Evolutionary conservation across 2,329 filamentous ascomycete genomes (phyloP), one percentile per base, ranked within the genome.

Genomic region (Cordyceps javanica): DNA sequence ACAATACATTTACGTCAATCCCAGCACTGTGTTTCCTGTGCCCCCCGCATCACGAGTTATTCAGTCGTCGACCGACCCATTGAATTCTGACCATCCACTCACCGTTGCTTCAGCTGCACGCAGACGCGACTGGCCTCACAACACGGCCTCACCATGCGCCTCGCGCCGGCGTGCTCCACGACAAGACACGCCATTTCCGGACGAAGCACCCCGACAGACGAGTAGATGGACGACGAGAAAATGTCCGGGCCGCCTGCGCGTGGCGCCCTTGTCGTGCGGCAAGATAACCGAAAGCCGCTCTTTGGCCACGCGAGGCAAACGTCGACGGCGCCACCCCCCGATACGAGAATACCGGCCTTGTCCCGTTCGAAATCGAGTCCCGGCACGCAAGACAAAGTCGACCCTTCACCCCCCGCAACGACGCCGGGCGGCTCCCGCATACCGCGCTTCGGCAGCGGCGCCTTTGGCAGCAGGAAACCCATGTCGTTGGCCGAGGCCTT

Each of bases 401-500:
- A 28, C 60, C 63, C 54, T 53, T 56, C 4, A 49, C 60, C 13
- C 45, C 61, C 39, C 49, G 21, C 44, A 5, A 45, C 16, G 25
- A 36, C 62, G 1, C 62, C 67, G 3, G 68, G 66, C 14, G 66
- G 68, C 49, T 68, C 70, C 44, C 70, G 72, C 54, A 68, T 75
- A 44, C 72, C 72, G 2, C 68, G 59, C 44, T 26, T 64, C 16
- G 50, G 59, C 46, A 65, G 62, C 41, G 39, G 41, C 34, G 34
- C 41, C 28, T 57, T 58, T 23, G 53, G 46, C 19, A 51, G 51
- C 55, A 62, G 60, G 2, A 68, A 68, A 28, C 69, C 69, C 5
- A 68, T 80, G 3, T 73, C 72, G 3, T 63, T 80, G 19, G 62
- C 68, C 16, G 77, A 80, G 44, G 77, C 77, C 7, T 77, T 73